These are phyloP conservation scores for Ogataea hybrid DNA, from an alignment of 1,139 yeast species.

Conservation along the genomic window DNA sequence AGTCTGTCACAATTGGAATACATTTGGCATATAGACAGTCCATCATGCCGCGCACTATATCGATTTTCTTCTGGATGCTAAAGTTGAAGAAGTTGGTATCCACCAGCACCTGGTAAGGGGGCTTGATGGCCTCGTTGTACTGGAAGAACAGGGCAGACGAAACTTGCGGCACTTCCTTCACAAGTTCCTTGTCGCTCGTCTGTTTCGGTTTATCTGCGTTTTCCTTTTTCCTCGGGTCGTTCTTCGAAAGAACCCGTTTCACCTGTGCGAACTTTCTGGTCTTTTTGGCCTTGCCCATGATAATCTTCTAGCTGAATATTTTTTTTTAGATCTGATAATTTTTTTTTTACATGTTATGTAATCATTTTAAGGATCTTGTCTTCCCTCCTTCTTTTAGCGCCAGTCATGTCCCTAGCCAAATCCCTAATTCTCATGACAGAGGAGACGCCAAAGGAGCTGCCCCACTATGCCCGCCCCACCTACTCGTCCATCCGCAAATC, in stretches of 20 bases:
- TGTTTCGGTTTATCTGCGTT: slow-evolving; percentile 34
- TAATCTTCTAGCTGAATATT: not conserved
- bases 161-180: slow-evolving; percentile 87
- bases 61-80: slow-evolving; percentile 92
- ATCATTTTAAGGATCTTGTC: slow-evolving; percentile 7
- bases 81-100: slow-evolving; percentile 97
- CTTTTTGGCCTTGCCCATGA: slow-evolving; percentile 95
- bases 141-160: slow-evolving; percentile 95
- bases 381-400: slow-evolving; percentile 8
- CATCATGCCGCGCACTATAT: slow-evolving; percentile 93
- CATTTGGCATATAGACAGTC: slow-evolving; percentile 92
- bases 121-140: slow-evolving; percentile 88
- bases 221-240: slow-evolving; percentile 61
- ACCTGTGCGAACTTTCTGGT: slow-evolving; percentile 95
- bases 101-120: slow-evolving; percentile 92
- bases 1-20: slow-evolving; percentile 92
- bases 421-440: slow-evolving; percentile 11
- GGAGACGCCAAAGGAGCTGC: slow-evolving; percentile 12
- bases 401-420: slow-evolving; percentile 8
- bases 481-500: slow-evolving; percentile 19
- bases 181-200: slow-evolving; percentile 70
- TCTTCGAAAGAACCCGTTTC: slow-evolving; percentile 73
- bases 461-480: slow-evolving; percentile 22
- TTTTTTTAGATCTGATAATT: not conserved
- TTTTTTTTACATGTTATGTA: slow-evolving; percentile 7